Evolutionary conservation across 2,329 filamentous ascomycete species (phyloP), one percentile per base, ranked within the genome.

Genomic region (Talaromyces sp.): DNA sequence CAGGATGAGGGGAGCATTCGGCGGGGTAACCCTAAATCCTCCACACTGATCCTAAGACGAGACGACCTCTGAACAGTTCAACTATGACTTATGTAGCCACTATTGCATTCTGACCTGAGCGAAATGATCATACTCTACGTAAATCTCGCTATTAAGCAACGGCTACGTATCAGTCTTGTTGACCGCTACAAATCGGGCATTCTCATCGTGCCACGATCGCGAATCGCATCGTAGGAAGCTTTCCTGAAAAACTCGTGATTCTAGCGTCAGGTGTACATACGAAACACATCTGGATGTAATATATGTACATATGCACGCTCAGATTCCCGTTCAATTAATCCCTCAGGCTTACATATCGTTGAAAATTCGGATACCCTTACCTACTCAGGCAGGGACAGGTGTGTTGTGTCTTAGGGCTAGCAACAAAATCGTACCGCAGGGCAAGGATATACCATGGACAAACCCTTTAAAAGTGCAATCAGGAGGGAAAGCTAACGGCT

Each of bases 1-100:
- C 52, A 56, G 25, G 37, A 37, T 25, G 52, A 39, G 52, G 52
- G 52, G 33, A 37, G 50, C 50, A 56, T 56, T 37, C 31, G 9
- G 33, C 31, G 52, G 52, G 52, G 52, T 56, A 56, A 39, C 52
- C 52, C 52, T 56, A 39, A 56, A 25, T 37, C n/a, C 15, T 56
- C 52, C 31, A 54, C 31, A 33, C 11, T n/a, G 49, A 52, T n/a
- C 5, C 5, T 7, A 31, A 31, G 22, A 35, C 49, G 33, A n/a
- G 50, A 13, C 31, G 50, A 54, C 22, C n/a, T 54, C 19, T 35
- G 17, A 11, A 35, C 35, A 56, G 33, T 37, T 37, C 52, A 39
- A 1, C n/a, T 56, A 37, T 56, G 33, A 3, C n/a, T 22, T 37
- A 33, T 37, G 52, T 37, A 25, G 39, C 52, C 15, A 37, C 25